Evolutionary conservation across 2,329 filamentous ascomycete genomes (phyloP).

Genomic region (Elsinoe necatrix): DNA sequence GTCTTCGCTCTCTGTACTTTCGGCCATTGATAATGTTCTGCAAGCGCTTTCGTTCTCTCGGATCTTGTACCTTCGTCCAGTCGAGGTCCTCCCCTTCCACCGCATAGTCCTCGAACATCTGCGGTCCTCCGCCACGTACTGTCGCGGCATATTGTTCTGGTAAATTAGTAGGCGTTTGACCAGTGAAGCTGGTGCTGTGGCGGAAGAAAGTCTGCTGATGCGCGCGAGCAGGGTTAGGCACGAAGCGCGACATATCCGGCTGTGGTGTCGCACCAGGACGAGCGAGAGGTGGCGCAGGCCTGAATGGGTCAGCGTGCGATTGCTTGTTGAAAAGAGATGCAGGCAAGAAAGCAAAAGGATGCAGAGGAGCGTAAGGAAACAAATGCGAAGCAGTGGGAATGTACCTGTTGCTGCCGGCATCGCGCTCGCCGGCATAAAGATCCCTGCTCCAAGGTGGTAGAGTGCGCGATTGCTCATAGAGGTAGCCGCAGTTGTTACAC

Average conservation of each 20-base stretch:
- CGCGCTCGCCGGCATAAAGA: slow-evolving; percentile 48
- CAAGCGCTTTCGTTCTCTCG: slow-evolving; percentile 30
- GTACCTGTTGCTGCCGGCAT: slow-evolving; percentile 25
- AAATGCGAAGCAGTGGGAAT: slow-evolving; percentile 3
- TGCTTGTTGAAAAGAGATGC: not conserved
- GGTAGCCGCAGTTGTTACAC: slow-evolving; percentile 85
- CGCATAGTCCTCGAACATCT: slow-evolving; percentile 25
- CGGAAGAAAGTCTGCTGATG: slow-evolving; percentile 12
- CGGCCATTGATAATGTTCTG: slow-evolving; percentile 35
- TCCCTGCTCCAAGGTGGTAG: slow-evolving; percentile 69
- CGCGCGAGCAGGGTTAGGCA: slow-evolving; percentile 17
- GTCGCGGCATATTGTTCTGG: slow-evolving; percentile 20
- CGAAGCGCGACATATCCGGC: slow-evolving; percentile 25
- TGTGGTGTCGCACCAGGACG: slow-evolving; percentile 16
- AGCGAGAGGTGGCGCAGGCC: not conserved
- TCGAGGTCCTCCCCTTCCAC: slow-evolving; percentile 34
- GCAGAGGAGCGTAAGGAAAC: slow-evolving; percentile 2
- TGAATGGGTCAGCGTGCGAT: not conserved
- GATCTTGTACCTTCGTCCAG: slow-evolving; percentile 33
- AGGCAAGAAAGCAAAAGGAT: not conserved
- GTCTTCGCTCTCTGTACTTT: slow-evolving; percentile 31
- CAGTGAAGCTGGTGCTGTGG: slow-evolving; percentile 1
- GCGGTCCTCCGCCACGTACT: slow-evolving; percentile 18
- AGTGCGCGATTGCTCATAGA: slow-evolving; percentile 79
- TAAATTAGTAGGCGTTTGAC: slow-evolving; percentile 14